Base-by-base conservation (phyloP, 2,329 filamentous ascomycete genomes). In the Venturia aucupariae region DNA sequence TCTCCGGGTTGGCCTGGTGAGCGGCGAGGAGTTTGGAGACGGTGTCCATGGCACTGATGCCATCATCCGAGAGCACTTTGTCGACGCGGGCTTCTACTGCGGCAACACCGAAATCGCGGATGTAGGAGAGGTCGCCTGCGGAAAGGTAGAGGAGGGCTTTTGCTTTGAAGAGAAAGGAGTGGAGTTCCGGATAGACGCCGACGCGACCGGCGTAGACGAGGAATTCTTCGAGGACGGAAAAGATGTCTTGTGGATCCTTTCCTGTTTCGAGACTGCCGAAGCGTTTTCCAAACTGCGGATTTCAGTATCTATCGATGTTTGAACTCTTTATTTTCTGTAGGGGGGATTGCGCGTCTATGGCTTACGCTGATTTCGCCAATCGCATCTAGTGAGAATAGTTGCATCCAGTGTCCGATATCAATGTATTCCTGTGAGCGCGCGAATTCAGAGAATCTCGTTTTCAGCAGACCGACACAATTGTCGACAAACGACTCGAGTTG, bases 381-480 rank as follows among this genome's bases (percentile, higher is more conserved):
- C 0, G 83, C 79, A 61, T 83, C 79, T 51, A 81, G 80, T 0
- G 78, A 79, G 64, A 78, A 82, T 66, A 73, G 81, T 66, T 81
- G 79, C 35, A 81, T 70, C 75, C 76, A 79, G 60, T 76, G 72
- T 4, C 69, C 68, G 48, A 81, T 67, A 66, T 84, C 74, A 3
- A 82, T 67, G 0, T 66, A 63, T 3, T 71, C 19, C 0, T 69
- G 68, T 0, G 65, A 62, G 0, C 66, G 61, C 1, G 78, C 74
- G 13, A 78, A 73, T 64, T 80, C 77, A 0, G 51, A 63, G 39
- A 82, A 71, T 1, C 75, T 70, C 32, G 71, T 66, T 0, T 69
- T 64, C 27, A 83, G 75, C 0, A 82, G 66, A 15, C 76, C 73
- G 1, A 75, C 73, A 65, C 79, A 82, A 6, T 78, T 72, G 67